Evolutionary conservation across 2,329 filamentous ascomycete species (phyloP).

Genomic region (Penicillium crustosum): DNA sequence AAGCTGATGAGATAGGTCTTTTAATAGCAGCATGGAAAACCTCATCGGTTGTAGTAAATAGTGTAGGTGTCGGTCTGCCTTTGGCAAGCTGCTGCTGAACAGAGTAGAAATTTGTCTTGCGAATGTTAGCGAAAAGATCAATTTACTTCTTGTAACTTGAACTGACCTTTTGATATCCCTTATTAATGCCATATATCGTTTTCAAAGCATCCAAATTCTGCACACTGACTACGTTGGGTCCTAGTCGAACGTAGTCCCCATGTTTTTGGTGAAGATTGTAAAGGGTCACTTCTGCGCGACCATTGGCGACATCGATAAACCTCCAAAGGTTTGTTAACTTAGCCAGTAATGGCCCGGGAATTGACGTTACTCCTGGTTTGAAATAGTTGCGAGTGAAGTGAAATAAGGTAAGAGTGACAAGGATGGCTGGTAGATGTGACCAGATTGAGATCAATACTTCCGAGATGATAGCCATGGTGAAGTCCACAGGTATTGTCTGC

Average conservation of each 20-base stretch:
- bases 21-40: constrained; percentile 43
- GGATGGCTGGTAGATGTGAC: not conserved
- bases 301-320: not conserved
- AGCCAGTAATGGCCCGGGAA: not conserved
- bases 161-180: constrained; percentile 12
- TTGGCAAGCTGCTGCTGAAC: constrained; percentile 25
- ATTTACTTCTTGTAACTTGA: not conserved
- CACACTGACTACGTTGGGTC: constrained; percentile 26
- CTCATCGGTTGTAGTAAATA: constrained; percentile 32
- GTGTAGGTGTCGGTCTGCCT: constrained; percentile 20
- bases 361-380: not conserved
- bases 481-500: not conserved
- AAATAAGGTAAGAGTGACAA: not conserved
- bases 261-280: constrained; percentile 18
- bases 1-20: constrained; percentile 40
- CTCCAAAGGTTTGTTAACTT: not conserved
- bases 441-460: not conserved
- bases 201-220: constrained; percentile 21
- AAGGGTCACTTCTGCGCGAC: not conserved
- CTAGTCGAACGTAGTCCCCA: constrained; percentile 23
- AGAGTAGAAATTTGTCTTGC: constrained; percentile 19
- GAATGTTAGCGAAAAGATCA: not conserved
- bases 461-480: not conserved
- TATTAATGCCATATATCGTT: constrained; percentile 25
- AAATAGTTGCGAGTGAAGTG: not conserved